Percentiles rank a stretch among this genome's conserved stretches.
phyloP scores from a whole-genome alignment of 768 basidiomycete species.

The Steccherinum ochraceum region DNA sequence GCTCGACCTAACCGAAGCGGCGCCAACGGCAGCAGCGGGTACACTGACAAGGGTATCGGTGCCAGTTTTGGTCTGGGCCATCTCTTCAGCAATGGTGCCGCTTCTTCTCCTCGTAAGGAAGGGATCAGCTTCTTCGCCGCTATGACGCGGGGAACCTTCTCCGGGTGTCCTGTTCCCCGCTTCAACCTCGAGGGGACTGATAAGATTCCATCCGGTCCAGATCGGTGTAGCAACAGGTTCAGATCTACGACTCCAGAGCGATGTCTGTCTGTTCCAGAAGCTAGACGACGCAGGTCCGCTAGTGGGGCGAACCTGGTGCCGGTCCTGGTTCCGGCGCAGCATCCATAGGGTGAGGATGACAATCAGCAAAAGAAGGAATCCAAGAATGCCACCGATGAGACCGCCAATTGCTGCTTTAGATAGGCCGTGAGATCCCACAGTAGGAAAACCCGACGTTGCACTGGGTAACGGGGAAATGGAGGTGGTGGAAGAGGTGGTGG shows the following conservation, averaged over 20 bases:
- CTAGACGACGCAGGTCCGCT: constrained; percentile 18
- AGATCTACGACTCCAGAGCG: constrained; percentile 10
- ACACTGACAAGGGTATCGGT: constrained; percentile 24
- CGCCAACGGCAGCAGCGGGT: constrained; percentile 13
- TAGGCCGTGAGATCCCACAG: constrained; percentile 15
- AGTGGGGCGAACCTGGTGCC: constrained; percentile 6
- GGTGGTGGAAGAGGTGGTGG: constrained; percentile 3
- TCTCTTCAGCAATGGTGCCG: constrained; percentile 12
- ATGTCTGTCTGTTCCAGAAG: constrained; percentile 36
- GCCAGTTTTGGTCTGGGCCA: constrained; percentile 18
- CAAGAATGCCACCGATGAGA: constrained; percentile 56
- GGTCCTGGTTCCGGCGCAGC: constrained; percentile 23
- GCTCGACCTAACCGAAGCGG: constrained; percentile 20
- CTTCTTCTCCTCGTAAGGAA: constrained; percentile 31
- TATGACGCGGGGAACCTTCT: constrained; percentile 64
- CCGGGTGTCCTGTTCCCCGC: constrained; percentile 27
- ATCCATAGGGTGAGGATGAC: constrained; percentile 41
- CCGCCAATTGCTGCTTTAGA: constrained; percentile 39
- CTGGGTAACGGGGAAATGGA: constrained; percentile 4
- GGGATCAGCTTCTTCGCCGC: constrained; percentile 64
- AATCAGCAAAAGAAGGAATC: constrained; percentile 51
- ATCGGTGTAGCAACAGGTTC: constrained; percentile 16
- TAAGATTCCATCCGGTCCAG: constrained; percentile 27
- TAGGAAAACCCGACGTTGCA: constrained; percentile 7
- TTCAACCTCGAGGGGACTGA: constrained; percentile 18